Evolutionary conservation across 371 early-diverging fungal genomes (phyloP), one percentile per base, ranked within the genome.

Genomic region (Mortierella sp.): DNA sequence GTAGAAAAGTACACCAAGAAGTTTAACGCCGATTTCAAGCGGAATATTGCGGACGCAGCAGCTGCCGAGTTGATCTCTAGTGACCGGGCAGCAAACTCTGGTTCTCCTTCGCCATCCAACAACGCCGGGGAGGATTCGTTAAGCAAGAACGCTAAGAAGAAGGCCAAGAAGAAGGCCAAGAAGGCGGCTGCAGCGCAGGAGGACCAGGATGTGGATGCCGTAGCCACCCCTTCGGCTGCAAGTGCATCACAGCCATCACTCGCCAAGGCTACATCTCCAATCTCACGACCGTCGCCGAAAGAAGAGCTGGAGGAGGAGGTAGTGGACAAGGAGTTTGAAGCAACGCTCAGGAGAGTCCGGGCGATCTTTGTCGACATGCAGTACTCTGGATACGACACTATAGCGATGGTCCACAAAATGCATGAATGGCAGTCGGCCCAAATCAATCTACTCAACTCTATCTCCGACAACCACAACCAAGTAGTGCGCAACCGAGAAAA

Each of bases 1-100:
- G 70, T 83, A 44, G 80, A 79, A 58, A 79, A 83, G 34, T 83
- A 83, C 42, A 83, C 80, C 19, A 76, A 57, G 63, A 70, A 73
- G 26, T 83, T 57, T 72, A 83, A 80, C 42, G 44, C 28, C 10
- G 54, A 73, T 2, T 47, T 63, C 21, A 38, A n/a, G 65, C 26
- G 57, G 47, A 68, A 78, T 19, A 42, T 65, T 47, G 31, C 63
- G 5, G 42, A n/a, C 3, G 79, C 63, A 19, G 73, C 63, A 16
- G 68, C 73, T 5, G 34, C 26, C 14, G 73, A 72, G 38, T 42
- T 74, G 19, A 74, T 74, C 44, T 42, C 24, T 45, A 24, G 57
- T n/a, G 38, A 54, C 48, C 21, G 38, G 19, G 63, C 63, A 19
- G 63, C 63, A 63, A 63, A 63, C 28, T 19, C 21, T 5, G 63